These are phyloP conservation scores for Boletus mariae DNA, from an alignment of 1,284 basidiomycete genomes.

Conservation along the genomic window DNA sequence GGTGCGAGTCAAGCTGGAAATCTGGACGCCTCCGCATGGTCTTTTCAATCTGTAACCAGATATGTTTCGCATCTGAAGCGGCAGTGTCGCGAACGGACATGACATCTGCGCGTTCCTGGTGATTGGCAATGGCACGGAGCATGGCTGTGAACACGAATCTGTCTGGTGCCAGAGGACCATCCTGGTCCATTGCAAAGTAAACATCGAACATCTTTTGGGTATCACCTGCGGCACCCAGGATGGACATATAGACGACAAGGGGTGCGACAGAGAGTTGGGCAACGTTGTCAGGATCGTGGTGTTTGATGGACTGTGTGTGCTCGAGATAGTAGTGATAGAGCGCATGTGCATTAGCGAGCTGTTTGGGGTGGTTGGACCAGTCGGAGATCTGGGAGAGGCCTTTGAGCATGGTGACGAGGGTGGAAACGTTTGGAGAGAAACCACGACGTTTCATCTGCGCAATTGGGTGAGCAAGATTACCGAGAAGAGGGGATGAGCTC, in stretches of 20 bases:
- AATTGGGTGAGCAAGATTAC: constrained; percentile 3
- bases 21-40: constrained; percentile 41
- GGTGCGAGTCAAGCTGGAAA: constrained; percentile 49
- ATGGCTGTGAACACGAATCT: constrained; percentile 58
- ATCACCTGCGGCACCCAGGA: constrained; percentile 54
- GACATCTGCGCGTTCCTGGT: constrained; percentile 20
- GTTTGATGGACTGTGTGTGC: constrained; percentile 46
- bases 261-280: constrained; percentile 45
- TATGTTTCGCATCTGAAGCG: constrained; percentile 56
- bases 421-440: constrained; percentile 59
- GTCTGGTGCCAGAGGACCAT: constrained; percentile 55
- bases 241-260: constrained; percentile 56
- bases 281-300: constrained; percentile 41
- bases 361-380: constrained; percentile 54
- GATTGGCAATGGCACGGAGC: constrained; percentile 48
- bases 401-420: constrained; percentile 61
- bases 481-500: constrained; percentile 26
- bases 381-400: constrained; percentile 56
- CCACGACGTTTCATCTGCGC: constrained; percentile 76
- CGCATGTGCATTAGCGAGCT: constrained; percentile 55
- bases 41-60: constrained; percentile 64
- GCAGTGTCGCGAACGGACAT: constrained; percentile 15
- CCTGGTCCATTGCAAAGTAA: constrained; percentile 57
- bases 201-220: constrained; percentile 69
- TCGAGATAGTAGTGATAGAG: constrained; percentile 54